These are phyloP conservation scores for Metschnikowia aberdeeniae DNA, from an alignment of 805 yeast species.

Conservation along the genomic window DNA sequence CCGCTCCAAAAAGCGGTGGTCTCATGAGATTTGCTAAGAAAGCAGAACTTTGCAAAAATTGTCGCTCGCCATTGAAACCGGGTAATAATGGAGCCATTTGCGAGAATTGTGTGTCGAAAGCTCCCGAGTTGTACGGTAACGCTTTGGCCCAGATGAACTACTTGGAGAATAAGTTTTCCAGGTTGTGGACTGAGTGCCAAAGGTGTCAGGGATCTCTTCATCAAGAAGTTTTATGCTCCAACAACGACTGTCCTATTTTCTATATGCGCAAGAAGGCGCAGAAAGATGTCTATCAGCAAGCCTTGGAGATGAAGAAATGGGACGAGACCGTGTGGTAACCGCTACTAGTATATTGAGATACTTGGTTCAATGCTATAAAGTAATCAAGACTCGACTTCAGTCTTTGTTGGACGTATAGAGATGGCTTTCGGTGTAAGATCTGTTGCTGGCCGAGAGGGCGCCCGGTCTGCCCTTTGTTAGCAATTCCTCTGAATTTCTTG, in stretches of 20 bases:
- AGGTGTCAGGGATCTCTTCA: constrained; percentile 95
- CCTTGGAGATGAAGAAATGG: constrained; percentile 61
- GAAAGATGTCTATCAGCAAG: constrained; percentile 59
- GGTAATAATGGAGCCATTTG: constrained; percentile 71
- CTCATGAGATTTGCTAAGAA: constrained; percentile 88
- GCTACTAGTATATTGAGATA: not conserved
- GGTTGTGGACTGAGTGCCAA: constrained; percentile 98
- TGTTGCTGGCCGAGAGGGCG: constrained; percentile 24
- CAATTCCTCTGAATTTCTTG: constrained; percentile 28
- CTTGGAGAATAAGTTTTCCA: constrained; percentile 75
- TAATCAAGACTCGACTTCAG: constrained; percentile 3
- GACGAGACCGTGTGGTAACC: constrained; percentile 53
- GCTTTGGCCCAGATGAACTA: constrained; percentile 77
- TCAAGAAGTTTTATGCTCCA: constrained; percentile 92
- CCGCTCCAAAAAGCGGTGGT: constrained; percentile 80
- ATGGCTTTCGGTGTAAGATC: constrained; percentile 36
- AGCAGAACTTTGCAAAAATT: constrained; percentile 82
- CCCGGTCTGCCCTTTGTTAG: constrained; percentile 25
- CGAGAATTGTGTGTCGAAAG: constrained; percentile 64
- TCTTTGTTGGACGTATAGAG: constrained; percentile 13
- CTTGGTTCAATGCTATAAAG: not conserved
- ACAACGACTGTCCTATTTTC: constrained; percentile 95
- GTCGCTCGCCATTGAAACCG: constrained; percentile 72
- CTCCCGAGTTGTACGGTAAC: constrained; percentile 72
- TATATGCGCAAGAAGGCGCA: constrained; percentile 91